Evolutionary conservation across 345 rosid genomes (phyloP), one percentile per base, ranked within the genome.

Genomic region (Citrus mangshanensis): DNA sequence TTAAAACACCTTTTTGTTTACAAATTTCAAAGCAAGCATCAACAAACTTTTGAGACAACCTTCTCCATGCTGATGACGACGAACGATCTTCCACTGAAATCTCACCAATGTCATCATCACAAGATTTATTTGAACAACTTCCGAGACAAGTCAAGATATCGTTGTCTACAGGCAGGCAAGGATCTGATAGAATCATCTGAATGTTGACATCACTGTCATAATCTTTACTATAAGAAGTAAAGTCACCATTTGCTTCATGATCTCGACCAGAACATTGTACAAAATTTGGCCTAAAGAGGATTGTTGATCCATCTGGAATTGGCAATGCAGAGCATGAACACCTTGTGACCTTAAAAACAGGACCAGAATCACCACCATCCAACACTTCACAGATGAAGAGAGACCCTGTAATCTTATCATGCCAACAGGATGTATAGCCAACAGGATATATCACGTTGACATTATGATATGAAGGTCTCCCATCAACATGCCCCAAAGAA

Each of bases 381-480:
- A 80, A 87, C 78, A 96, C 92, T 82, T 96, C 95, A 84, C 95
- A 89, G 34, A 87, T 76, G 76, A 96, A 93, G 77, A 96, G 85
- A 10, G 99, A 96, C 75, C 97, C 93, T n/a, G 98, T 96, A 83
- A 91, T 83, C 81, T 89, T 94, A 83, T 96, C 99, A 85, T 96
- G 99, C 99, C 99, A 96, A 86, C 95, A 96, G 62, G 97, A 93
- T 80, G 88, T 90, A 82, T 87, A 96, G 38, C 99, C 97, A 84
- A 94, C 78, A 54, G 99, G 99, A 84, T 85, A 93, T 74, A 93
- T 91, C 82, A 81, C 65, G 80, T 82, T 82, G 68, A 62, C 85
- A 81, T 84, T 84, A 83, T 96, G 99, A 87, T 94, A 96, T 49
- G 92, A 80, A 82, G 94, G 93, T 79, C 97, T 96, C 78, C 21